Evolutionary conservation across 306 rosid genomes (phyloP).

Genomic region (Sicyos edulis): DNA sequence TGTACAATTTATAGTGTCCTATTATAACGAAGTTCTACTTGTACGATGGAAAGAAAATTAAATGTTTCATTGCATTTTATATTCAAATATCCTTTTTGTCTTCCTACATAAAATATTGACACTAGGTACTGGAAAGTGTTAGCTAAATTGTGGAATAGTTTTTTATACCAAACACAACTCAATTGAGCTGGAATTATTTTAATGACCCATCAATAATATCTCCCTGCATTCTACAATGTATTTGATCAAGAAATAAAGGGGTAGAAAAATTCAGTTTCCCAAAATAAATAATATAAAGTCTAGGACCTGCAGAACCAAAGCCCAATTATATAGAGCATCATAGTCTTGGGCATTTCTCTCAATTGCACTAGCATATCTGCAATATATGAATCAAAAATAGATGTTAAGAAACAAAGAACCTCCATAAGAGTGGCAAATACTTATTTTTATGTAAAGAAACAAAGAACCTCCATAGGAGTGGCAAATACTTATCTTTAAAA

Average conservation of each 20-base stretch:
- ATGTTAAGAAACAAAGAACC: constrained; percentile 7
- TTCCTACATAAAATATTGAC: background rate
- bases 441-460: background rate
- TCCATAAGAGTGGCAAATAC: background rate
- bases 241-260: background rate
- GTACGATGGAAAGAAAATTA: background rate
- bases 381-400: constrained; percentile 22
- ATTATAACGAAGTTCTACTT: background rate
- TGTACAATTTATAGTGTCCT: background rate
- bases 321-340: constrained; percentile 97
- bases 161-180: too few relatives aligned
- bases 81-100: background rate
- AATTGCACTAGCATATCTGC: constrained; percentile 90
- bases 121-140: background rate
- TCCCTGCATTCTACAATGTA: background rate
- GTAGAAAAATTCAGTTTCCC: background rate
- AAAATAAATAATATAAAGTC: constrained; percentile 18
- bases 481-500: background rate
- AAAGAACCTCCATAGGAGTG: constrained; percentile 4
- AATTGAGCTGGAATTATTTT: background rate
- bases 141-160: background rate
- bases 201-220: background rate
- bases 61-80: background rate
- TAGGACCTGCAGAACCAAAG: constrained; percentile 91
- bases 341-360: constrained; percentile 92